phyloP scores from a whole-genome alignment of 768 basidiomycete genomes.

The Favolaschia claudopus region DNA sequence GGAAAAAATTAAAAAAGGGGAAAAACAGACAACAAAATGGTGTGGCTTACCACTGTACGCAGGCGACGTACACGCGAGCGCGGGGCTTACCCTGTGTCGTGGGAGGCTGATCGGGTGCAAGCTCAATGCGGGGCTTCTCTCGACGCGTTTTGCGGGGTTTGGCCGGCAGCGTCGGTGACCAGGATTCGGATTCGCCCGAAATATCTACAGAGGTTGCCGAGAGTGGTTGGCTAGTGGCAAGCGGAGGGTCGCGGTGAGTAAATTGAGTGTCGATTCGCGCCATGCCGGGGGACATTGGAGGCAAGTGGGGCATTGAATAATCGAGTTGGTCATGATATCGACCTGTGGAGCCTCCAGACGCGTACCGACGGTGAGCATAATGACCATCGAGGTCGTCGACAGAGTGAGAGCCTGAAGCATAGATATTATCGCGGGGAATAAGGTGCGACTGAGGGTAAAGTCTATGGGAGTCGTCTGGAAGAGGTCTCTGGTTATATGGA shows the following conservation, averaged over 20 bases:
- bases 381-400: conserved; percentile 5
- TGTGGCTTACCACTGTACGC: conserved; percentile 70
- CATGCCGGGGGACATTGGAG: conserved; percentile 10
- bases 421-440: background rate
- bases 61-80: conserved; percentile 80
- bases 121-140: conserved; percentile 67
- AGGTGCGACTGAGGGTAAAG: conserved; percentile 8
- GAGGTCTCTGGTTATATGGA: background rate
- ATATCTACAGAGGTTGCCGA: conserved; percentile 21
- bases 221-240: conserved; percentile 5
- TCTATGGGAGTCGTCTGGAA: conserved; percentile 10
- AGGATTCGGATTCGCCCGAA: conserved; percentile 22
- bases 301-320: conserved; percentile 18
- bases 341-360: background rate
- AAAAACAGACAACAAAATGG: background rate
- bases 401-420: background rate
- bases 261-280: conserved; percentile 24
- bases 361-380: conserved; percentile 10
- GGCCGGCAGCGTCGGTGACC: conserved; percentile 20
- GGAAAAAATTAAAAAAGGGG: conserved; percentile 13
- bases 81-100: conserved; percentile 84
- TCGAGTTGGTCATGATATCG: conserved; percentile 20
- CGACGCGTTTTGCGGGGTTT: conserved; percentile 53
- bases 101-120: conserved; percentile 79
- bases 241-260: conserved; percentile 16